Conservation (phyloP, 2,329 filamentous ascomycete genomes). For the Aspergillus sp. region DNA sequence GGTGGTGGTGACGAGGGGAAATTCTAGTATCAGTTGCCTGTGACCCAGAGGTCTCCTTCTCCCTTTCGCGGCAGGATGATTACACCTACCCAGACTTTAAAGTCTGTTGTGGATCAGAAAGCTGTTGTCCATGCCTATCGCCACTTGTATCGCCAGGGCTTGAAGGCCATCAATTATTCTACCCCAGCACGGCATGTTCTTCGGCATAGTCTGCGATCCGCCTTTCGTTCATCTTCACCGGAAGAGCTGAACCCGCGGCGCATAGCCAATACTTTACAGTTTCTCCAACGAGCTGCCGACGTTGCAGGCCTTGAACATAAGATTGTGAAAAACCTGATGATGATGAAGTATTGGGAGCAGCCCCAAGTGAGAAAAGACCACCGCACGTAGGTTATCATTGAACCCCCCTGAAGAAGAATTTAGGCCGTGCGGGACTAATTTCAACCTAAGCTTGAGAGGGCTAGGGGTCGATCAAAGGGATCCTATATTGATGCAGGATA, state of each 20-base stretch:
- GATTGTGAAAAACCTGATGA: slow-evolving; percentile 49
- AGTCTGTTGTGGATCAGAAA: slow-evolving; percentile 22
- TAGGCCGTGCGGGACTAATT: slow-evolving; percentile 23
- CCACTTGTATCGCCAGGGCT: slow-evolving; percentile 54
- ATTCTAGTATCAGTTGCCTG: too few species aligned
- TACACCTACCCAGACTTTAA: slow-evolving; percentile 8
- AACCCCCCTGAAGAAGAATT: not conserved
- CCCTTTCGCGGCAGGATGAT: slow-evolving; percentile 10
- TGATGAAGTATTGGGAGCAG: slow-evolving; percentile 47
- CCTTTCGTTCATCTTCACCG: slow-evolving; percentile 42
- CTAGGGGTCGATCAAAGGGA: slow-evolving; percentile 31
- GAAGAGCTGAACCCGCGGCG: slow-evolving; percentile 42
- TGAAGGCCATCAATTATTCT: slow-evolving; percentile 59
- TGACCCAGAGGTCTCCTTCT: not conserved
- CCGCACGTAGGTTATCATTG: slow-evolving; percentile 32
- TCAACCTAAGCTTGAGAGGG: slow-evolving; percentile 29
- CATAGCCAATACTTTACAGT: slow-evolving; percentile 49
- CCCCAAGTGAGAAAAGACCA: slow-evolving; percentile 32
- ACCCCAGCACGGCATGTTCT: slow-evolving; percentile 58
- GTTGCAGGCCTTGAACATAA: slow-evolving; percentile 48
- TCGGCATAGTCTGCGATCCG: slow-evolving; percentile 45
- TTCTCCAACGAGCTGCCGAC: slow-evolving; percentile 45
- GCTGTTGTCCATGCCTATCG: slow-evolving; percentile 57
- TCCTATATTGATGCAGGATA: slow-evolving; percentile 33
- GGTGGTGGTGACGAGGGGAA: too few species aligned